Conservation (phyloP, 2,329 filamentous ascomycete species). For the Monosporascus sp. region DNA sequence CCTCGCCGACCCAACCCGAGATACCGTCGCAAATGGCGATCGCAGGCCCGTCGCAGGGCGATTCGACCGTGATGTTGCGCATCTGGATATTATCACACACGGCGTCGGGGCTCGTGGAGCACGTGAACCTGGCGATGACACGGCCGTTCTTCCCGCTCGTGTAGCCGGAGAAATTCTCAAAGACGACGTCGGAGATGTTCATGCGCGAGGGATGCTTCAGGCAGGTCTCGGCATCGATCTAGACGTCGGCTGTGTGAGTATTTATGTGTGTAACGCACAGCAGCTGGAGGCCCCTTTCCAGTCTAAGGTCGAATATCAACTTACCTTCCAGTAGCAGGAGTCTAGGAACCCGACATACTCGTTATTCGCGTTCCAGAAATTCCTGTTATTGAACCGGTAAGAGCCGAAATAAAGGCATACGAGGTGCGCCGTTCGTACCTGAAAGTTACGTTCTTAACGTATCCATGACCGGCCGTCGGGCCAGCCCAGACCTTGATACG, state of each 20-base stretch:
- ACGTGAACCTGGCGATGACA: constrained; percentile 50
- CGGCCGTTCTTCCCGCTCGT: constrained; percentile 52
- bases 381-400: constrained; percentile 27
- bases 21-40: constrained; percentile 48
- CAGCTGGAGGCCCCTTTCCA: not conserved
- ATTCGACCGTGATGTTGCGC: constrained; percentile 49
- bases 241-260: not conserved
- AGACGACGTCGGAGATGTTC: constrained; percentile 54
- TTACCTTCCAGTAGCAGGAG: constrained; percentile 59
- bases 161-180: constrained; percentile 54
- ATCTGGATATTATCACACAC: constrained; percentile 53
- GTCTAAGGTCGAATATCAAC: constrained; percentile 1
- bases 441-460: constrained; percentile 58
- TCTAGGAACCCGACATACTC: constrained; percentile 55
- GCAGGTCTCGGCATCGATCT: constrained; percentile 43
- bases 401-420: not conserved
- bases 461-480: constrained; percentile 51
- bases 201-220: constrained; percentile 50
- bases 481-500: constrained; percentile 60
- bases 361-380: constrained; percentile 55
- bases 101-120: constrained; percentile 46
- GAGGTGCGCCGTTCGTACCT: constrained; percentile 2
- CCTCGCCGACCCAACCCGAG: constrained; percentile 29
- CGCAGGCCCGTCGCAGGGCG: constrained; percentile 37
- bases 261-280: not conserved